Conservation (phyloP, 2,329 filamentous ascomycete genomes). For the Diplodia corticola region DNA sequence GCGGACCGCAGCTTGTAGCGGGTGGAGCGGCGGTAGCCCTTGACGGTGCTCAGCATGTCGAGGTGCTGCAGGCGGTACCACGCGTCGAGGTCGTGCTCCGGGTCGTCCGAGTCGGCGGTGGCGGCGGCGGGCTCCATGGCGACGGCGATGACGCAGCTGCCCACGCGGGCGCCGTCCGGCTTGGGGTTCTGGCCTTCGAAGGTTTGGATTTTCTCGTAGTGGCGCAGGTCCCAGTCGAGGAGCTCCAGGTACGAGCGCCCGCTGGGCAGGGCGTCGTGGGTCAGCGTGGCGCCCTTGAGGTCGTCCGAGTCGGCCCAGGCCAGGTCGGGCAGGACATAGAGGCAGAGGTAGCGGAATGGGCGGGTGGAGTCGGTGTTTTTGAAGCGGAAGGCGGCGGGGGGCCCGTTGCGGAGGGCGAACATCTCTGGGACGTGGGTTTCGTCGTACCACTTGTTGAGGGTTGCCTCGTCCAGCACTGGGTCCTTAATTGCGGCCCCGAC, state of each 20-base stretch:
- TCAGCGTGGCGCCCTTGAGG: neutral
- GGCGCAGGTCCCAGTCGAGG: neutral
- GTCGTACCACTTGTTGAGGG: conserved; percentile 26
- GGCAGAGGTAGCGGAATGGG: neutral
- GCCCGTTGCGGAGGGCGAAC: conserved; percentile 14
- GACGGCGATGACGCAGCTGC: neutral
- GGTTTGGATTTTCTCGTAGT: conserved; percentile 19
- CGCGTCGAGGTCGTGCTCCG: conserved; percentile 26
- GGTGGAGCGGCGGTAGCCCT: conserved; percentile 25
- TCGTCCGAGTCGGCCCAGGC: neutral
- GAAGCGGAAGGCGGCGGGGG: conserved; percentile 23
- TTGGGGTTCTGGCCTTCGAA: conserved; percentile 14
- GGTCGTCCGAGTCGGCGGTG: neutral
- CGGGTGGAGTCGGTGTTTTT: conserved; percentile 5
- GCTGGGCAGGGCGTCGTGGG: neutral
- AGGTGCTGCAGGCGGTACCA: conserved; percentile 30
- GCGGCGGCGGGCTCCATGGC: conserved; percentile 11
- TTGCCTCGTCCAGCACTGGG: conserved; percentile 20
- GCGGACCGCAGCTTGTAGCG: conserved; percentile 14
- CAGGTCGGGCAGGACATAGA: conserved; percentile 1
- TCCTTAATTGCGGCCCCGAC: conserved; percentile 15
- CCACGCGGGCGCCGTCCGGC: neutral
- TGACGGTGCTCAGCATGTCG: conserved; percentile 26
- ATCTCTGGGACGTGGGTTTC: conserved; percentile 17
- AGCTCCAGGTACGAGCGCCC: neutral